These are phyloP conservation scores for Hericium coralloides DNA, from an alignment of 768 basidiomycete genomes.

Conservation along the genomic window DNA sequence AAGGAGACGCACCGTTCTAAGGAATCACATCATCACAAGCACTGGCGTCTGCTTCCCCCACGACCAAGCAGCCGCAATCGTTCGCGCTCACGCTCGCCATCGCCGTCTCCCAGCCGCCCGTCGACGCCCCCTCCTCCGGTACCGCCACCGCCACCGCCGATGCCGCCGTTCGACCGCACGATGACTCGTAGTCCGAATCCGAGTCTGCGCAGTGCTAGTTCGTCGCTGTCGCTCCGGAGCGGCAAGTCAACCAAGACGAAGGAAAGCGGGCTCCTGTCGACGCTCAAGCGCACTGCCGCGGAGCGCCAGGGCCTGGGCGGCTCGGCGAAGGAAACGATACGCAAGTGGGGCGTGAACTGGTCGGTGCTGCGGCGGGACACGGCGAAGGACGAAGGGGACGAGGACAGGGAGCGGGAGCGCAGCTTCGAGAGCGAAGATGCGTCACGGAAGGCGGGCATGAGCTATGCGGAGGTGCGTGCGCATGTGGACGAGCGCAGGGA, in stretches of 20 bases:
- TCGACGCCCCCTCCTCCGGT: slow-evolving; percentile 3
- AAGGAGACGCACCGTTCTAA: too few species aligned
- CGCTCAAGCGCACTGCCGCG: slow-evolving; percentile 62
- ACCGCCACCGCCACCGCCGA: background rate
- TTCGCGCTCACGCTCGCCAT: slow-evolving; percentile 1
- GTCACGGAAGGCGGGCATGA: slow-evolving; percentile 36
- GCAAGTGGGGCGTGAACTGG: slow-evolving; percentile 90
- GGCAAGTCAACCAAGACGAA: background rate
- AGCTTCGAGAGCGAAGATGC: slow-evolving; percentile 25
- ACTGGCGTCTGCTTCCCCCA: slow-evolving; percentile 6
- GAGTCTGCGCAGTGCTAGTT: background rate
- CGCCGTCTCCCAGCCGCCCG: slow-evolving; percentile 2
- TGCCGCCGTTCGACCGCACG: slow-evolving; percentile 5
- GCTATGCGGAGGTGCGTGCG: slow-evolving; percentile 67
- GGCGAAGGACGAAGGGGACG: slow-evolving; percentile 1
- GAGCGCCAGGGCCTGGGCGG: slow-evolving; percentile 85
- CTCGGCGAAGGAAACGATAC: slow-evolving; percentile 81
- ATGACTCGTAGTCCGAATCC: background rate
- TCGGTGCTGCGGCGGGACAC: slow-evolving; percentile 49
- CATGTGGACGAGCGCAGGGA: slow-evolving; percentile 64
- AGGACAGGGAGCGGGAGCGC: slow-evolving; percentile 4
- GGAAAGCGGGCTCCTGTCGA: slow-evolving; percentile 45
- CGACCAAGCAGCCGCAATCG: slow-evolving; percentile 1
- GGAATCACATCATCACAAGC: background rate
- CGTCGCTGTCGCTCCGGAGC: background rate